These are phyloP conservation scores for Geosiphon pyriformis DNA, from an alignment of 192 early-diverging fungal species.

Conservation along the genomic window DNA sequence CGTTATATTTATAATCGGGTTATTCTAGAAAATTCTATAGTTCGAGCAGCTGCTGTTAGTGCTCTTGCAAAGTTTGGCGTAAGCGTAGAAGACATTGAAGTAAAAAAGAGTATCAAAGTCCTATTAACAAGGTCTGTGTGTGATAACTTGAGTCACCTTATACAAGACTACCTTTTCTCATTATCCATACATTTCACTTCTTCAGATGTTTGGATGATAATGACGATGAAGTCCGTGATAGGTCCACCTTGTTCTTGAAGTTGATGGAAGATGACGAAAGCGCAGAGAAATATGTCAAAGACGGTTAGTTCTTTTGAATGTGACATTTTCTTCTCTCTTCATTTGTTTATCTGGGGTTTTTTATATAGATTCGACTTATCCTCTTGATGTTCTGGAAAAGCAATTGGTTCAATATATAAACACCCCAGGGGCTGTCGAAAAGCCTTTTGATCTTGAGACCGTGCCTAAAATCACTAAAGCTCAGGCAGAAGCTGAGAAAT, in stretches of 20 bases:
- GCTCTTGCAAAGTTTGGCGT: conserved; percentile 93
- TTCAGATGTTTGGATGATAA: conserved; percentile 90
- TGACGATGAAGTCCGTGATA: conserved; percentile 98
- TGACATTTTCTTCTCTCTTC: not conserved
- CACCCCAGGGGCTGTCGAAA: conserved; percentile 50
- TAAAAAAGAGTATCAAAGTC: conserved; percentile 74
- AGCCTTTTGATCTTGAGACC: conserved; percentile 70
- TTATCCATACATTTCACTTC: not conserved
- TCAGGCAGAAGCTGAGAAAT: conserved; percentile 74
- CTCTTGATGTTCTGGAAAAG: conserved; percentile 78
- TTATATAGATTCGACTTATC: conserved; percentile 73
- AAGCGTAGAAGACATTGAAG: conserved; percentile 60
- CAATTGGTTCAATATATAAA: conserved; percentile 84
- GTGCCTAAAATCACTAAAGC: conserved; percentile 80
- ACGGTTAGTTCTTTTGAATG: conserved; percentile 55
- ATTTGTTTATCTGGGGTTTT: not conserved
- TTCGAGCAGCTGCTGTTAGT: conserved; percentile 93
- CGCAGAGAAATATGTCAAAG: conserved; percentile 67
- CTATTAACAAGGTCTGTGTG: conserved; percentile 59
- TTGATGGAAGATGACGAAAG: conserved; percentile 64
- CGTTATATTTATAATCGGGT: conserved; percentile 99
- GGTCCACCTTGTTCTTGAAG: conserved; percentile 83
- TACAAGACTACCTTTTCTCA: not conserved
- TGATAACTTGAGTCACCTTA: not conserved
- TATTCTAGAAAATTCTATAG: conserved; percentile 94